Conservation (phyloP, 139 green algal species). For the Coelastrella sp. region DNA sequence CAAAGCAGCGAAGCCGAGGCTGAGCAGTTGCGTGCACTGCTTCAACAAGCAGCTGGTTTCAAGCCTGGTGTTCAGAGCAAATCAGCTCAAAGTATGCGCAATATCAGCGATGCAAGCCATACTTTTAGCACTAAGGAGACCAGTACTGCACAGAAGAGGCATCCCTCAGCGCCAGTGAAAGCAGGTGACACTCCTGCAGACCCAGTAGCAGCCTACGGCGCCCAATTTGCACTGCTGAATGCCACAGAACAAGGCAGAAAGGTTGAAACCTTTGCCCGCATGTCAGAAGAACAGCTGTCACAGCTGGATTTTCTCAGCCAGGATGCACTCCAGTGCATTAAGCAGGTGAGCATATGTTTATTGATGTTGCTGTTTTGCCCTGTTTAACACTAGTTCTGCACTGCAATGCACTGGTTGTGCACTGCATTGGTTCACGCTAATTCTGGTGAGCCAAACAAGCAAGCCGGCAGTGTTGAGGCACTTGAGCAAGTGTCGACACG, state of each 20-base stretch:
- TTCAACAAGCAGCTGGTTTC: not conserved
- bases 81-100: too few species aligned
- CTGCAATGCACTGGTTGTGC: not conserved
- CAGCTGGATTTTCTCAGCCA: conserved; percentile 36
- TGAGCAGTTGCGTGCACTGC: not conserved
- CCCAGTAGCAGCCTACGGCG: conserved; percentile 32
- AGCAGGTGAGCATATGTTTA: conserved; percentile 36
- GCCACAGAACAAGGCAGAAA: conserved; percentile 31
- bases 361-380: not conserved
- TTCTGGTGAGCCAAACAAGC: too few species aligned
- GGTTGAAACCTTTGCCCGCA: conserved; percentile 48
- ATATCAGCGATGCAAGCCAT: too few species aligned
- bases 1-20: not conserved
- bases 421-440: too few species aligned
- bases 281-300: conserved; percentile 35
- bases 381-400: not conserved
- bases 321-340: conserved; percentile 11
- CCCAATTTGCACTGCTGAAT: conserved; percentile 30
- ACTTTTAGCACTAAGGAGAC: too few species aligned
- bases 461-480: too few species aligned
- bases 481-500: too few species aligned
- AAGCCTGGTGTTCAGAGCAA: too few species aligned
- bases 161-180: too few species aligned
- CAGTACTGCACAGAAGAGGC: too few species aligned
- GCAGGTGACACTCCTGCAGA: not conserved